Percentiles rank a stretch among this genome's conserved stretches.
Evolutionary conservation across 805 yeast species (phyloP).

Genomic region (Suhomyces vadensis): DNA sequence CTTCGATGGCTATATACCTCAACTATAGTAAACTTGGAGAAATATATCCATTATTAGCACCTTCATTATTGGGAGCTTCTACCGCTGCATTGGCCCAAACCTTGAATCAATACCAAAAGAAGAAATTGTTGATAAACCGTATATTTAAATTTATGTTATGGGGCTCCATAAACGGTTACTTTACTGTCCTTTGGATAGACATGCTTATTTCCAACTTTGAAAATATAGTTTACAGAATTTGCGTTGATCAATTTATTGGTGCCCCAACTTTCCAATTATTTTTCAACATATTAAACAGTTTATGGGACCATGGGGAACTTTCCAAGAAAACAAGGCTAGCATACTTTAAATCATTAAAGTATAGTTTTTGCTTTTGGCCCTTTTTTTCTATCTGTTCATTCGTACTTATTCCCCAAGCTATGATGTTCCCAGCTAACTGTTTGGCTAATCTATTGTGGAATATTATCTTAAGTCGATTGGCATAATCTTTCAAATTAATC

Average conservation of each 20-base stretch:
- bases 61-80: slow-evolving; percentile 38
- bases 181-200: slow-evolving; percentile 58
- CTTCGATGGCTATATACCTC: slow-evolving; percentile 29
- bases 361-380: slow-evolving; percentile 62
- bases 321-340: slow-evolving; percentile 32
- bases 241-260: slow-evolving; percentile 57
- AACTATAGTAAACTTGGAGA: slow-evolving; percentile 27
- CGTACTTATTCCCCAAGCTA: slow-evolving; percentile 45
- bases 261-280: slow-evolving; percentile 54
- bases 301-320: slow-evolving; percentile 57
- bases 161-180: slow-evolving; percentile 61
- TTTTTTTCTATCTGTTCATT: slow-evolving; percentile 53
- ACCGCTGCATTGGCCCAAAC: slow-evolving; percentile 47
- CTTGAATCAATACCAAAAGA: slow-evolving; percentile 35
- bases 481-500: slow-evolving; percentile 5
- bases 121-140: slow-evolving; percentile 31
- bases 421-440: slow-evolving; percentile 61
- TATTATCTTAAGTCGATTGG: slow-evolving; percentile 42
- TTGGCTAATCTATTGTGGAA: slow-evolving; percentile 59
- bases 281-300: slow-evolving; percentile 47
- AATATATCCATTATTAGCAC: slow-evolving; percentile 31
- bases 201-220: slow-evolving; percentile 40
- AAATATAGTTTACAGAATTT: slow-evolving; percentile 37
- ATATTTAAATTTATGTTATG: slow-evolving; percentile 52
- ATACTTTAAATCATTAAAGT: slow-evolving; percentile 49